A percentile compares a stretch with the other conserved stretches of the same genome.
phyloP scores from a whole-genome alignment of 116 monocot genomes.

The Trichopus zeylanicus region DNA sequence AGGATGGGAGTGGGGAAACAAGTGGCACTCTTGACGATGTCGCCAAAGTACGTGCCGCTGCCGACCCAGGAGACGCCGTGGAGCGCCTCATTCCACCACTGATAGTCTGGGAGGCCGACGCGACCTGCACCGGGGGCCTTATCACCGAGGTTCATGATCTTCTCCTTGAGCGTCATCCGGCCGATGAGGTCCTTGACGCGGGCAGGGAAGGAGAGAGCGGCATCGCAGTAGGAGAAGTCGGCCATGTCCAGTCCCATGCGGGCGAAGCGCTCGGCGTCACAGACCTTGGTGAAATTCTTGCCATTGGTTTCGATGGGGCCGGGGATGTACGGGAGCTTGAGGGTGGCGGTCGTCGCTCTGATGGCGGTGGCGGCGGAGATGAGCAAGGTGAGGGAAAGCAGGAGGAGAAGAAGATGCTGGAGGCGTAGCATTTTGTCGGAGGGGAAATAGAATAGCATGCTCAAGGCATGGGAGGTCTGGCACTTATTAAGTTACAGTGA shows the following conservation, averaged over 20 bases:
- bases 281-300: neutral
- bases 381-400: too few relatives aligned
- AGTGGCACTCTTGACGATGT: conserved; percentile 23
- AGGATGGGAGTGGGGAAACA: conserved; percentile 38
- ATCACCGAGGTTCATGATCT: conserved; percentile 53
- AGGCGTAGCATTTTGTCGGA: too few relatives aligned
- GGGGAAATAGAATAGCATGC: too few relatives aligned
- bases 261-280: neutral
- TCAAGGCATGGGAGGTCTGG: too few relatives aligned
- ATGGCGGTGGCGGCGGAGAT: too few relatives aligned
- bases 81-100: conserved; percentile 67
- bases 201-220: conserved; percentile 20
- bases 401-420: too few relatives aligned
- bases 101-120: conserved; percentile 44
- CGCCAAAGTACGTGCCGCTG: conserved; percentile 30
- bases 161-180: conserved; percentile 48
- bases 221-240: conserved; percentile 17
- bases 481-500: too few relatives aligned
- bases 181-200: conserved; percentile 49
- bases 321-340: neutral
- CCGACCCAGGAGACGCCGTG: conserved; percentile 44
- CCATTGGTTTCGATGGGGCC: neutral
- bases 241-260: neutral
- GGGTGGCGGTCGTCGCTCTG: too few relatives aligned
- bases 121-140: conserved; percentile 51